Percentiles rank a stretch among this genome's conserved stretches.
These are phyloP conservation scores for Cladophialophora exuberans DNA, from an alignment of 2,329 filamentous ascomycete genomes.

Conservation along the genomic window DNA sequence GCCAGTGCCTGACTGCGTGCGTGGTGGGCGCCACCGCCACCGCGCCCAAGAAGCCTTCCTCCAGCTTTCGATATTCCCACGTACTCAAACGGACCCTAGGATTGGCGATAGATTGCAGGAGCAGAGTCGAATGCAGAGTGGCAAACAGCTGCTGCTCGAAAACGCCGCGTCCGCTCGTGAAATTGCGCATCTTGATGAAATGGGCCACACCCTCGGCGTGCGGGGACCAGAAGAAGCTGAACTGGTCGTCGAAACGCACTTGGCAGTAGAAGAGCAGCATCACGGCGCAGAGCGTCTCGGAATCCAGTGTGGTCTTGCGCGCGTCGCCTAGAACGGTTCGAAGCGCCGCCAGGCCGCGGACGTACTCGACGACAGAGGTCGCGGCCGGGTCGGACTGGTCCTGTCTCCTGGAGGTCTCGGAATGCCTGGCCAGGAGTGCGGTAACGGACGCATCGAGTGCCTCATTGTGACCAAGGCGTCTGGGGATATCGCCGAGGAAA, in stretches of 20 bases:
- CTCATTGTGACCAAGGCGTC: neutral
- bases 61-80: neutral
- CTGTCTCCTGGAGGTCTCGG: neutral
- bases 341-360: neutral
- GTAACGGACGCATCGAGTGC: neutral
- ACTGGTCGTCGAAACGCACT: neutral
- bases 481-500: neutral
- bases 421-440: neutral
- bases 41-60: neutral
- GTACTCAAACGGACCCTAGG: neutral
- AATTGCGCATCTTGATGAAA: neutral
- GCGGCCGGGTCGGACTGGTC: neutral
- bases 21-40: too few species aligned
- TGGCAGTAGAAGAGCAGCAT: neutral
- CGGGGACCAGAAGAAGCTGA: neutral
- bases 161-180: neutral
- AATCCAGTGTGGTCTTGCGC: neutral
- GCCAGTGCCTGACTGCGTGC: neutral
- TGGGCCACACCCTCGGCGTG: neutral
- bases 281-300: neutral
- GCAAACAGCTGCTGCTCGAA: neutral
- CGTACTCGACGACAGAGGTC: neutral
- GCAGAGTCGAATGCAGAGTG: neutral
- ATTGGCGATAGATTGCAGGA: neutral
- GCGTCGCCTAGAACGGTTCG: neutral